These are phyloP conservation scores for Colletotrichum siamense DNA, from an alignment of 2,329 filamentous ascomycete species.

Conservation along the genomic window DNA sequence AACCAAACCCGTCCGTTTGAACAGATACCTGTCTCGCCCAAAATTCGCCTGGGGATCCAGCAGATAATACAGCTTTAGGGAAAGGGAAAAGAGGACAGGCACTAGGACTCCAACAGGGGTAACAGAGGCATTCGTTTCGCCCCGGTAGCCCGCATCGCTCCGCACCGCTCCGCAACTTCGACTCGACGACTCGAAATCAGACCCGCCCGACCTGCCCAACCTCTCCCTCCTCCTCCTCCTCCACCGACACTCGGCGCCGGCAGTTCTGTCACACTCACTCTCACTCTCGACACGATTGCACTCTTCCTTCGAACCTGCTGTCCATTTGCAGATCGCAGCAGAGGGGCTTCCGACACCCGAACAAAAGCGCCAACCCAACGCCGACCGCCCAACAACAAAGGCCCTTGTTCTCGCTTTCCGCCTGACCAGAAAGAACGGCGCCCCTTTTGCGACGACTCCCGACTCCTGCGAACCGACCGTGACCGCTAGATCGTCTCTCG, in stretches of 20 bases:
- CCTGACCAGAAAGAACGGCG: not conserved
- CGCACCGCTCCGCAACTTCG: constrained; percentile 21
- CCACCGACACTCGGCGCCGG: constrained; percentile 21
- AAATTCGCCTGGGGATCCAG: not conserved
- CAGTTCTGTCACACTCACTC: constrained; percentile 13
- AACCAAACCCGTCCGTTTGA: not conserved
- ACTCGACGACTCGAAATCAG: constrained; percentile 17
- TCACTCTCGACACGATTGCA: not conserved
- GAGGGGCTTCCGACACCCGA: not conserved
- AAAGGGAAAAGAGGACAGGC: not conserved
- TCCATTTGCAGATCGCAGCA: not conserved
- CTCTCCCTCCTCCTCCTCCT: constrained; percentile 6
- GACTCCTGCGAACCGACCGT: constrained; percentile 10
- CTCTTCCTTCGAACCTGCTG: not conserved
- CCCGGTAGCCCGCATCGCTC: constrained; percentile 21
- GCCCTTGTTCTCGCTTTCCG: not conserved
- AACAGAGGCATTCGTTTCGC: constrained; percentile 14
- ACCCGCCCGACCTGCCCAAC: constrained; percentile 21
- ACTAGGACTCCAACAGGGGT: not conserved
- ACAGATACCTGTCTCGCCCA: not conserved
- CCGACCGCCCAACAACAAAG: not conserved
- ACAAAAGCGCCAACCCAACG: not conserved
- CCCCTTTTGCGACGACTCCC: constrained; percentile 9
- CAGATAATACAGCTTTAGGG: not conserved
- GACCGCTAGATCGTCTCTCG: constrained; percentile 10